Evolutionary conservation across 2,329 filamentous ascomycete genomes (phyloP).

Genomic region (Fusarium equiseti): DNA sequence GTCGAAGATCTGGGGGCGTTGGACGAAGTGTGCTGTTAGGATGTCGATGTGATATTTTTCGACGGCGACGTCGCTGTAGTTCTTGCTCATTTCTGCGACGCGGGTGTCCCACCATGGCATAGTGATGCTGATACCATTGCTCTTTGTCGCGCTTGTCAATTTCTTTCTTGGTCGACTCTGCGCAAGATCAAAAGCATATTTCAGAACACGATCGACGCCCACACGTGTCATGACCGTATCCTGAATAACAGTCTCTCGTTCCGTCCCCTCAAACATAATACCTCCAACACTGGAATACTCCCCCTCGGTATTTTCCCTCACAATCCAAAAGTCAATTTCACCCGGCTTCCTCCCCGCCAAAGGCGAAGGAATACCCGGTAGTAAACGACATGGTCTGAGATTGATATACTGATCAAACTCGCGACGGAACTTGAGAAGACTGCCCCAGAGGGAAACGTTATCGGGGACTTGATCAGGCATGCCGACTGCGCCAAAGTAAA

Average conservation of each 20-base stretch:
- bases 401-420: constrained; percentile 77
- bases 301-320: constrained; percentile 76
- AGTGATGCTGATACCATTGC: constrained; percentile 73
- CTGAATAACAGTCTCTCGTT: constrained; percentile 72
- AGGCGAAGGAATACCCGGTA: constrained; percentile 70
- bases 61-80: constrained; percentile 68
- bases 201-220: constrained; percentile 70
- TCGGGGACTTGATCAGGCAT: constrained; percentile 68
- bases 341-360: constrained; percentile 65
- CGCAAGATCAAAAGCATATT: constrained; percentile 74
- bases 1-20: constrained; percentile 69
- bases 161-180: constrained; percentile 67
- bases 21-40: constrained; percentile 73
- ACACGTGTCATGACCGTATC: constrained; percentile 73
- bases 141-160: constrained; percentile 75
- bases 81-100: constrained; percentile 63
- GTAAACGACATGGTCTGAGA: constrained; percentile 71
- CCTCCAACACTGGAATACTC: constrained; percentile 76
- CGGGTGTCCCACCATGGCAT: constrained; percentile 78
- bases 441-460: constrained; percentile 74
- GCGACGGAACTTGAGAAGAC: constrained; percentile 75
- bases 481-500: constrained; percentile 76
- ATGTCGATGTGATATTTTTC: constrained; percentile 78
- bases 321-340: constrained; percentile 75
- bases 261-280: constrained; percentile 68